These are phyloP conservation scores for Myotisia sp. DNA, from an alignment of 2,329 filamentous ascomycete species.

Conservation along the genomic window DNA sequence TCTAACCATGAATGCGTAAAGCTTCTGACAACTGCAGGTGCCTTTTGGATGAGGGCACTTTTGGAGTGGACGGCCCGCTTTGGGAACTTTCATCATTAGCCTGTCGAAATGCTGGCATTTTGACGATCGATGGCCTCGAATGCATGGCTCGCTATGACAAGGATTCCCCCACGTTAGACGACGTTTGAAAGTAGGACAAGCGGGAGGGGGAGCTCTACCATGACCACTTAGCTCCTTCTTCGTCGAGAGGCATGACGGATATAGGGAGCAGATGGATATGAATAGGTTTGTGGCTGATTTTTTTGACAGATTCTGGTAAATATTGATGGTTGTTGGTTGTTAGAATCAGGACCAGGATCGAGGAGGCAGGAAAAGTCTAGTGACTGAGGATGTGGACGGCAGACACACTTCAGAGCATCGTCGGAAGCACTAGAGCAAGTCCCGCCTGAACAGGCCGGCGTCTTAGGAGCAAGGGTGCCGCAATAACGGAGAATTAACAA, in stretches of 20 bases:
- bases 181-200: conserved; percentile 1
- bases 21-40: conserved; percentile 29
- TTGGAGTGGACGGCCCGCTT: conserved; percentile 34
- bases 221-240: conserved; percentile 33
- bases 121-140: conserved; percentile 35
- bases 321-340: no score
- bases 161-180: conserved; percentile 1
- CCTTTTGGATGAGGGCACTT: conserved; percentile 34
- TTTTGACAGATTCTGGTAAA: no score
- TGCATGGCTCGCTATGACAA: conserved; percentile 34
- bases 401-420: no score
- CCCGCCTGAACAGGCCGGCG: no score
- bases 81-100: conserved; percentile 37
- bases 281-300: no score
- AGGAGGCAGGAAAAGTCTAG: no score
- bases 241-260: conserved; percentile 32
- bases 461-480: no score
- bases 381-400: no score
- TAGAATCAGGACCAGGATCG: no score
- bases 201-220: conserved; percentile 21
- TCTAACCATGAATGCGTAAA: conserved; percentile 32
- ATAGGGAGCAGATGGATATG: no score
- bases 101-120: conserved; percentile 37
- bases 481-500: no score
- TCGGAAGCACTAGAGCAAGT: no score